A percentile compares a stretch with the other conserved stretches of the same genome.
Conservation (phyloP, 2,329 filamentous ascomycete genomes). For the Botrytis sinoallii region DNA sequence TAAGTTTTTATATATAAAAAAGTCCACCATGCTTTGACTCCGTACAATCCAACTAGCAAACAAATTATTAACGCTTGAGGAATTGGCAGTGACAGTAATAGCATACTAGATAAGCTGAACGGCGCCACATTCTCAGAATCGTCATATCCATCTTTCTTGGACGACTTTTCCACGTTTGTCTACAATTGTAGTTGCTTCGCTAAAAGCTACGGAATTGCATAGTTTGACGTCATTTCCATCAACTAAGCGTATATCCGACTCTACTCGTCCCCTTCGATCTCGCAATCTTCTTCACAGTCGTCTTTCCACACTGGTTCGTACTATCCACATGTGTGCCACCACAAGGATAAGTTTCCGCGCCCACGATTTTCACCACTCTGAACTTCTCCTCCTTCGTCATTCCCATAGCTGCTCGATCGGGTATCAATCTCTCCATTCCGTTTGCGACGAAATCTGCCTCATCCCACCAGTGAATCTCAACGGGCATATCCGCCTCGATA, state of each 20-base stretch:
- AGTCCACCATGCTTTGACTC: neutral
- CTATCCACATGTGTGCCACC: constrained; percentile 69
- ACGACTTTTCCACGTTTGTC: neutral
- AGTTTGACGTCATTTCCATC: neutral
- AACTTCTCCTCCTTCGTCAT: constrained; percentile 49
- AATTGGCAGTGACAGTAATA: neutral
- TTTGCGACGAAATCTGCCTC: constrained; percentile 56
- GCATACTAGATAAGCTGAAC: neutral
- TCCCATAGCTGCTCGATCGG: constrained; percentile 43
- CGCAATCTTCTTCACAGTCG: constrained; percentile 64
- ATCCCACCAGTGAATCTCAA: constrained; percentile 66
- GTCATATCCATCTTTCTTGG: neutral
- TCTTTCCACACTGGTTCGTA: constrained; percentile 57
- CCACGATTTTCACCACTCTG: constrained; percentile 66
- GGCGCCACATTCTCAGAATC: neutral
- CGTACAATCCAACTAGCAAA: neutral
- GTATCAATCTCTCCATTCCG: constrained; percentile 54
- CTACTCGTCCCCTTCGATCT: constrained; percentile 61
- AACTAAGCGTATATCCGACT: constrained; percentile 40
- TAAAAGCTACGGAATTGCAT: neutral
- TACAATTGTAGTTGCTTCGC: neutral
- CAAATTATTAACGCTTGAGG: neutral
- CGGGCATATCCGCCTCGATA: constrained; percentile 52
- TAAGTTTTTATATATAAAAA: neutral
- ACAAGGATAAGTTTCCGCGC: constrained; percentile 68